Evolutionary conservation across 768 basidiomycete species (phyloP).

Genomic region (Podaxis sp.): DNA sequence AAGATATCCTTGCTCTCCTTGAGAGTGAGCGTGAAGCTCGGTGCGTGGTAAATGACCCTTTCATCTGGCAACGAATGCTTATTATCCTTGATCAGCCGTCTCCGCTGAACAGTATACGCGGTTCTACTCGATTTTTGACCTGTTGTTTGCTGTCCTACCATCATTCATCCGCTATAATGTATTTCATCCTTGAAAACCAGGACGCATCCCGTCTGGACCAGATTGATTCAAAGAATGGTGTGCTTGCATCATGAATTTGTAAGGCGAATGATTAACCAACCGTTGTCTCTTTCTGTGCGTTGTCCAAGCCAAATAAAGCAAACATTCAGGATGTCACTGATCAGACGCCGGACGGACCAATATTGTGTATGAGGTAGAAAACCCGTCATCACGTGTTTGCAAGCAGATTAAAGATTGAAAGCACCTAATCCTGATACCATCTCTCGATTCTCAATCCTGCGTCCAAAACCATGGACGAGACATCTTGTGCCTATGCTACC

Average conservation of each 20-base stretch:
- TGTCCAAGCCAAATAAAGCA: not conserved
- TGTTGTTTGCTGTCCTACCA: conserved; percentile 7
- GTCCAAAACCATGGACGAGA: conserved; percentile 25
- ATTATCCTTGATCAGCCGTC: conserved; percentile 26
- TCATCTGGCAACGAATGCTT: not conserved
- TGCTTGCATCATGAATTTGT: not conserved
- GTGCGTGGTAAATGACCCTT: conserved; percentile 48
- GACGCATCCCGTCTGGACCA: not conserved
- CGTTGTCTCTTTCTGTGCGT: not conserved
- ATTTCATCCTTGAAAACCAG: conserved; percentile 9
- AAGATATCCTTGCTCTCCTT: conserved; percentile 94
- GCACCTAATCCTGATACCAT: not conserved
- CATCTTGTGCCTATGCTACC: conserved; percentile 63
- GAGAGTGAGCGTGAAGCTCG: conserved; percentile 99
- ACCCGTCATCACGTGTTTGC: not conserved
- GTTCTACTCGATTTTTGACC: not conserved
- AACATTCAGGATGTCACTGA: not conserved
- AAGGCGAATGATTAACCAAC: not conserved
- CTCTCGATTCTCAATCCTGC: not conserved
- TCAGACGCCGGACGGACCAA: not conserved
- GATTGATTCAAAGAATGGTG: not conserved
- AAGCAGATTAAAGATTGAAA: not conserved
- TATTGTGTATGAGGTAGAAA: not conserved
- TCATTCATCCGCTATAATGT: conserved; percentile 10
- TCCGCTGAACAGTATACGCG: conserved; percentile 30